Conservation (phyloP, 495 filamentous ascomycete genomes). For the Talaromyces liani region DNA sequence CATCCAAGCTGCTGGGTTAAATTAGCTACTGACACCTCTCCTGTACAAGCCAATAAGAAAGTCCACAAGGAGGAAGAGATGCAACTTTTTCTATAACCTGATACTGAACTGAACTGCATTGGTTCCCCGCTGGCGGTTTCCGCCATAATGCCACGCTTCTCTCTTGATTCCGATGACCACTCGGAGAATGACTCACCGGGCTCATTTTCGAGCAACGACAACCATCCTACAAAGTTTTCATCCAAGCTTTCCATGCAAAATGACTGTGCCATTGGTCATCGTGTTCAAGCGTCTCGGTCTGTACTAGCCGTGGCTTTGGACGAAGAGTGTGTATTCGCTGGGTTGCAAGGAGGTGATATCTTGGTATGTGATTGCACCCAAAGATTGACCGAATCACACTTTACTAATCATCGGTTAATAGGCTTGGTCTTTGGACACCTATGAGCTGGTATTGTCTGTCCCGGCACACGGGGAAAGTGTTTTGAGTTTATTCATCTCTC, state of each 20-base stretch:
- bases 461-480: slow-evolving; percentile 87
- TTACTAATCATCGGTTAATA: slow-evolving; percentile 13
- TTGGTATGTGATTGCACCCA: slow-evolving; percentile 42
- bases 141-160: not conserved
- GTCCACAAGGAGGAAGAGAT: not conserved
- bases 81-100: not conserved
- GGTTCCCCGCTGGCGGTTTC: not conserved
- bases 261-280: slow-evolving; percentile 40
- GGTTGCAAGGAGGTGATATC: slow-evolving; percentile 87
- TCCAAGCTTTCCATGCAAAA: slow-evolving; percentile 10
- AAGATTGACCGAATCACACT: not conserved
- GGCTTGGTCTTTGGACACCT: slow-evolving; percentile 84
- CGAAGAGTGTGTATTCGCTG: slow-evolving; percentile 55
- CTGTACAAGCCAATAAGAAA: not conserved
- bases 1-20: not conserved
- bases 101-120: not conserved
- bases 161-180: not conserved
- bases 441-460: slow-evolving; percentile 64
- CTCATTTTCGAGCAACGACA: not conserved
- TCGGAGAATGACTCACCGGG: not conserved
- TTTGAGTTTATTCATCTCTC: slow-evolving; percentile 71
- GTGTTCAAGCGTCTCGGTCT: slow-evolving; percentile 38
- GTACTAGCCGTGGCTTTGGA: slow-evolving; percentile 40
- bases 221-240: not conserved
- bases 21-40: not conserved